phyloP scores from a whole-genome alignment of 345 rosid genomes.

The Toxicodendron radicans region DNA sequence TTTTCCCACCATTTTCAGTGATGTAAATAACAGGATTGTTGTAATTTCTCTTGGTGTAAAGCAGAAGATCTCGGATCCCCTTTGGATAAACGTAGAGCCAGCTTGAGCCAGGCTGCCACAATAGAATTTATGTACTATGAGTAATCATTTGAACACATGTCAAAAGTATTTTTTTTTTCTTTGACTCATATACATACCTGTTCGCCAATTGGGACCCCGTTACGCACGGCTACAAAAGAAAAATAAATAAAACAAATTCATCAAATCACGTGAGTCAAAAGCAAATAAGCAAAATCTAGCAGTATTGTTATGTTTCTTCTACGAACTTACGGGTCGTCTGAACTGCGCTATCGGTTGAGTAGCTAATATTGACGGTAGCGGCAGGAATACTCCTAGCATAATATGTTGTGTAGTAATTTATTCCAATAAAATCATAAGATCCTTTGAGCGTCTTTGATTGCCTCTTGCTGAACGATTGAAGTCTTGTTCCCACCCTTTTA shows the following conservation, averaged over 20 bases:
- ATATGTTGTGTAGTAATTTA: constrained; percentile 55
- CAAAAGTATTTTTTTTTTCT: background rate
- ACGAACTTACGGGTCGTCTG: constrained; percentile 8
- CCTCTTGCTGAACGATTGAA: constrained; percentile 49
- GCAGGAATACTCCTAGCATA: constrained; percentile 23
- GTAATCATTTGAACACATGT: no score
- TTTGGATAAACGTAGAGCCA: constrained; percentile 38
- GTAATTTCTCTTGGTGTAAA: constrained; percentile 25
- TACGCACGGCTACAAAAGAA: constrained; percentile 31
- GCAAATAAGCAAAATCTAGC: background rate
- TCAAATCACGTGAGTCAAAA: background rate
- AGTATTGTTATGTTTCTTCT: background rate
- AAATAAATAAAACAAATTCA: background rate
- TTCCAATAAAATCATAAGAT: constrained; percentile 53
- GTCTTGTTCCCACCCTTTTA: constrained; percentile 38
- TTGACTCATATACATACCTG: constrained; percentile 18
- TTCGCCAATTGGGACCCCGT: constrained; percentile 35
- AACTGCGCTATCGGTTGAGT: constrained; percentile 26
- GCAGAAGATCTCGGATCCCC: constrained; percentile 33
- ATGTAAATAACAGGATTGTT: constrained; percentile 35
- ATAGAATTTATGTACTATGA: background rate
- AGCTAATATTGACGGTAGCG: constrained; percentile 21
- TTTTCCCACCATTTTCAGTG: constrained; percentile 42
- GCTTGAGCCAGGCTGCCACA: constrained; percentile 26
- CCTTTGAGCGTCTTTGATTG: constrained; percentile 43